phyloP scores from a whole-genome alignment of 139 green algal genomes.

The Coccomyxa sp. region DNA sequence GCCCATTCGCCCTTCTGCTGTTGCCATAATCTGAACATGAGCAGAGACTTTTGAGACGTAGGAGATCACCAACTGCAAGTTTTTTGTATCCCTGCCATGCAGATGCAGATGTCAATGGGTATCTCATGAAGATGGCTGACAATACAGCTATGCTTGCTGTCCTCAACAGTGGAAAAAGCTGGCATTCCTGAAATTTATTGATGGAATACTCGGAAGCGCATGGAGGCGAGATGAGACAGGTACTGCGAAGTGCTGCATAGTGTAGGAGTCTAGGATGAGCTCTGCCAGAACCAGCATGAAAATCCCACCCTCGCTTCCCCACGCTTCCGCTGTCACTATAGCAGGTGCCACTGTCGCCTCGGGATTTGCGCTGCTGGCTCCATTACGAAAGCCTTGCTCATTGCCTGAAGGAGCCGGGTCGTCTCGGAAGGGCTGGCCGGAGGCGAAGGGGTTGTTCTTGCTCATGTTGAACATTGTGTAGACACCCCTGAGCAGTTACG shows the following conservation, averaged over 20 bases:
- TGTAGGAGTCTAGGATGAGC: too few relatives aligned
- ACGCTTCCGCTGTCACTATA: not conserved
- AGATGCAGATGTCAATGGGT: not conserved
- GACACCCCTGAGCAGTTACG: too few relatives aligned
- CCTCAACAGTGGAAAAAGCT: too few relatives aligned
- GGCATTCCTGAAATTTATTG: too few relatives aligned
- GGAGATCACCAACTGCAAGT: too few relatives aligned
- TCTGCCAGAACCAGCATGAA: not conserved
- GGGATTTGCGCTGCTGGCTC: not conserved
- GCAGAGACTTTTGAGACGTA: too few relatives aligned
- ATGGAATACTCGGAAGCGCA: too few relatives aligned
- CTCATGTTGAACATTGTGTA: conserved; percentile 4
- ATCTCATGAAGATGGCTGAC: not conserved
- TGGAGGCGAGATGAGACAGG: too few relatives aligned
- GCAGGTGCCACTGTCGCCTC: not conserved
- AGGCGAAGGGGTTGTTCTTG: conserved; percentile 13
- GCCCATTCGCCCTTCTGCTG: not conserved
- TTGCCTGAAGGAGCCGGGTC: not conserved
- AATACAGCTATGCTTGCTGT: not conserved
- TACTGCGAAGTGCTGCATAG: too few relatives aligned
- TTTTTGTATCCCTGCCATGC: not conserved
- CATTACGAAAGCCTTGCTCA: not conserved
- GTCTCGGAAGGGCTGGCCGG: not conserved
- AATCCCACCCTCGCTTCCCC: not conserved
- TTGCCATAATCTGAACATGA: not conserved